Base-by-base conservation (phyloP, 73 alveolate genomes). In the Breviolum minutum region DNA sequence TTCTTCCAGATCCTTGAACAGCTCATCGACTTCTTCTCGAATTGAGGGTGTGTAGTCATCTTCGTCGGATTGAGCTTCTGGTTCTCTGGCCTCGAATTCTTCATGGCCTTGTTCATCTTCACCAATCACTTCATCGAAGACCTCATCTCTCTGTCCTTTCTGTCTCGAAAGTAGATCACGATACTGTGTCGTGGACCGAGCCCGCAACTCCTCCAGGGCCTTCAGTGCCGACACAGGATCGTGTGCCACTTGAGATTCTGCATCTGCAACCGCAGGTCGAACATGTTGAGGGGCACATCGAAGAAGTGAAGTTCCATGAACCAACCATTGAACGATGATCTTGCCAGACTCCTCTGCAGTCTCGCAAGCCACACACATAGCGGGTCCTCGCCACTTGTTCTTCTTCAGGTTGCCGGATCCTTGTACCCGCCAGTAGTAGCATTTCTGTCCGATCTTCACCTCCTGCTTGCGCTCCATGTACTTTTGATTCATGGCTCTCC, bases 221-320 rank as follows among this genome's bases (percentile, higher is more conserved):
- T 77, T 3, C 8, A 77, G 87, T 13, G 87, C 87, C 16, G 87
- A 60, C 24, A 1, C 24, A 14, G 26, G 24, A 27, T 77, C 77
- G 2, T 14, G n/a, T 1, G 24, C 87, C 61, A 77, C 63, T 8
- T 14, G 87, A 10, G 30, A 17, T 1, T 9, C 63, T 0, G 87
- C 24, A 10, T 30, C 81, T 26, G 7, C 4, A 27, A 77, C 64
- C 26, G 11, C 3, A 1, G 87, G 87, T 77, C 63, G 63, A 13
- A 77, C 87, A 27, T 77, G 87, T 0, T 77, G 87, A 0, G 87
- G 87, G 0, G 87, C 87, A 77, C 87, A 77, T 77, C 87, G 63
- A 3, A 77, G 63, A 0, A 77, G 63, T 2, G 87, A 77, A 0
- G 87, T 77, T 10, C 87, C 87, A 13, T 77, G 87, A 62, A 20